Evolutionary conservation across 768 basidiomycete species (phyloP).

Genomic region (Arthromyces matolae): DNA sequence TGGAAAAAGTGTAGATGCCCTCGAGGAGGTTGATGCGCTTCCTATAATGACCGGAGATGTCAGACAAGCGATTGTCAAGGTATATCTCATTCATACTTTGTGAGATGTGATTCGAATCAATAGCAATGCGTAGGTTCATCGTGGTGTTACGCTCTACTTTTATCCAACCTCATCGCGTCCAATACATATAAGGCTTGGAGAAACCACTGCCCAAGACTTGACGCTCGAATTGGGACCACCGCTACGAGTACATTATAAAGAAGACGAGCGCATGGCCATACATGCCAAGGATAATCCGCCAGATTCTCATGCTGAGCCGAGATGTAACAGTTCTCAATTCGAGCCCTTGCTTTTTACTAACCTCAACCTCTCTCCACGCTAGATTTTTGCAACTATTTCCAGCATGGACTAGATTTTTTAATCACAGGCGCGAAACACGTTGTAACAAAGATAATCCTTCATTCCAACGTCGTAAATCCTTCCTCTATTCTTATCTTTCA

Average conservation of each 20-base stretch:
- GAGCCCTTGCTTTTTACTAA: neutral
- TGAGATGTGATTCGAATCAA: neutral
- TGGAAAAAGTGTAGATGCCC: slow-evolving; percentile 55
- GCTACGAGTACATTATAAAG: slow-evolving; percentile 75
- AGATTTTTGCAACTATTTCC: slow-evolving; percentile 95
- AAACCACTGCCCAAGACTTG: slow-evolving; percentile 82
- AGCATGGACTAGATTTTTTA: slow-evolving; percentile 86
- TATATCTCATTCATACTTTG: slow-evolving; percentile 21
- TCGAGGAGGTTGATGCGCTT: slow-evolving; percentile 69
- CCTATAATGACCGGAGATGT: slow-evolving; percentile 71
- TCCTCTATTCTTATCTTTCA: neutral
- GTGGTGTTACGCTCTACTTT: slow-evolving; percentile 69
- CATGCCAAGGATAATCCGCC: slow-evolving; percentile 50
- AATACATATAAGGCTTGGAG: slow-evolving; percentile 61
- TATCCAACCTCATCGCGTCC: slow-evolving; percentile 50
- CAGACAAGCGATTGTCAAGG: slow-evolving; percentile 64
- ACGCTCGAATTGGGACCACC: slow-evolving; percentile 78
- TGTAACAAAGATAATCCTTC: slow-evolving; percentile 82
- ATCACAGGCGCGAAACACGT: slow-evolving; percentile 67
- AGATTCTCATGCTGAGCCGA: slow-evolving; percentile 48
- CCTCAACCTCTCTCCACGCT: slow-evolving; percentile 3
- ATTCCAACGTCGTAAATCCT: slow-evolving; percentile 76
- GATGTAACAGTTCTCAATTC: slow-evolving; percentile 34
- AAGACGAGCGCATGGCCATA: slow-evolving; percentile 85
- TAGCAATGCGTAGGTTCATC: slow-evolving; percentile 63